Evolutionary conservation across 495 filamentous ascomycete genomes (phyloP).

Genomic region (Aspergillus bridgeri): DNA sequence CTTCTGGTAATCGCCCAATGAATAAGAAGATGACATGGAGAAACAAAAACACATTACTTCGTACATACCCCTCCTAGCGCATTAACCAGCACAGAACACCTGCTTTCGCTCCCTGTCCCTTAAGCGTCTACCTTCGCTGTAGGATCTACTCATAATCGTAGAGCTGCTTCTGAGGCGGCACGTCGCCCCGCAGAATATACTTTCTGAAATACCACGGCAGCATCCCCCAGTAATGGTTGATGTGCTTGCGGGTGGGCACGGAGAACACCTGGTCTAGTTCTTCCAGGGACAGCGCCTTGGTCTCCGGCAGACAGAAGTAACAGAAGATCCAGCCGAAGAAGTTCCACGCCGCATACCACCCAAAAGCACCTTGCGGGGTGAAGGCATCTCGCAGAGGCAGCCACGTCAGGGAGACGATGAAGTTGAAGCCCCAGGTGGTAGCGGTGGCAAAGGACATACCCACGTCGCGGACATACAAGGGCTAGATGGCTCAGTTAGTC

Average conservation of each 20-base stretch:
- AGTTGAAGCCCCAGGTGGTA: constrained; percentile 56
- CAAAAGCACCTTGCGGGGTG: constrained; percentile 58
- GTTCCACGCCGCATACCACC: constrained; percentile 52
- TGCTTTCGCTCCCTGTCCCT: background rate
- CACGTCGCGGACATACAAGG: constrained; percentile 68
- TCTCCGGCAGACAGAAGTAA: constrained; percentile 43
- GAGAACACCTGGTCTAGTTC: constrained; percentile 45
- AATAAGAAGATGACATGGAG: background rate
- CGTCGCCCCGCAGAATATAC: constrained; percentile 31
- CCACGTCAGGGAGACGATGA: constrained; percentile 64
- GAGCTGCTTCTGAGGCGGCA: constrained; percentile 21
- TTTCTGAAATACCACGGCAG: constrained; percentile 47
- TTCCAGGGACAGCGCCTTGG: constrained; percentile 43
- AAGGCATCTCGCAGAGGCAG: constrained; percentile 54
- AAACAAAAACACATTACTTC: background rate
- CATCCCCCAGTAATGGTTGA: constrained; percentile 34
- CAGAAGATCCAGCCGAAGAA: constrained; percentile 36
- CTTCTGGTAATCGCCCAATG: background rate
- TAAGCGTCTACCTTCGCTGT: background rate
- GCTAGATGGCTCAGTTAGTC: constrained; percentile 40
- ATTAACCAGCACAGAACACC: background rate
- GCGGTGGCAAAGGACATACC: constrained; percentile 55
- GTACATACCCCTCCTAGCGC: background rate
- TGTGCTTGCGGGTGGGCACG: constrained; percentile 39
- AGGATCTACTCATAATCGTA: constrained; percentile 20